Evolutionary conservation across 2,329 filamentous ascomycete genomes (phyloP).

Genomic region (Moelleriella libera): DNA sequence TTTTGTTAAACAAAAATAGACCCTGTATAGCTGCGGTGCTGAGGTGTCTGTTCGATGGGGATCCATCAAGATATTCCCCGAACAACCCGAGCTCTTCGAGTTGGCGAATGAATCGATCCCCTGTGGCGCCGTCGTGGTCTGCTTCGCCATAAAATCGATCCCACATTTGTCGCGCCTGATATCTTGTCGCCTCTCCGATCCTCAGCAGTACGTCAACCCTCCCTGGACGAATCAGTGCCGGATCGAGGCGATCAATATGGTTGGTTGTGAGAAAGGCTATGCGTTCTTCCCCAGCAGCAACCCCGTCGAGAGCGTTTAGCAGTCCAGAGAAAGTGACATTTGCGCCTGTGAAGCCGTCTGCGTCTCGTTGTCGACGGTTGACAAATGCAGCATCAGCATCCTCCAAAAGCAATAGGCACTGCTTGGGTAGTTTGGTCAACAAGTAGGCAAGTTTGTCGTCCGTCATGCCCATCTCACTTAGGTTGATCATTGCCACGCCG

Average conservation of each 20-base stretch:
- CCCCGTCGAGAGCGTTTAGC: slow-evolving; percentile 72
- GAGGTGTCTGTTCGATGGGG: slow-evolving; percentile 37
- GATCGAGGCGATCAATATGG: slow-evolving; percentile 77
- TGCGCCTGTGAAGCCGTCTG: slow-evolving; percentile 73
- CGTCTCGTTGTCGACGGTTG: slow-evolving; percentile 62
- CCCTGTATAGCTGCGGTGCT: slow-evolving; percentile 91
- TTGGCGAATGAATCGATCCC: slow-evolving; percentile 54
- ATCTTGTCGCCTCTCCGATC: slow-evolving; percentile 73
- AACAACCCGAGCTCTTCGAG: slow-evolving; percentile 60
- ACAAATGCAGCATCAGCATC: slow-evolving; percentile 86
- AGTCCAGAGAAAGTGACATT: slow-evolving; percentile 91
- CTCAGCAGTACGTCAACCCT: slow-evolving; percentile 87
- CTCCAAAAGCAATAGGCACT: slow-evolving; percentile 73
- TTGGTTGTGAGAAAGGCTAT: slow-evolving; percentile 93
- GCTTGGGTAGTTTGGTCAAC: slow-evolving; percentile 68
- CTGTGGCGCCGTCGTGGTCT: slow-evolving; percentile 48
- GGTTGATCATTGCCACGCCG: slow-evolving; percentile 81
- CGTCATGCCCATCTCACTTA: slow-evolving; percentile 79
- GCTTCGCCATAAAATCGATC: slow-evolving; percentile 85
- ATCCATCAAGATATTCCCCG: slow-evolving; percentile 34
- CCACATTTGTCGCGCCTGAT: slow-evolving; percentile 82
- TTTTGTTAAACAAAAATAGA: slow-evolving; percentile 90
- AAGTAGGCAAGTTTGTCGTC: slow-evolving; percentile 81
- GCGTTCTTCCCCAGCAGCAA: slow-evolving; percentile 89
- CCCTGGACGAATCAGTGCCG: slow-evolving; percentile 79